phyloP scores from a whole-genome alignment of 1,139 yeast species.

The Taphrina populina region DNA sequence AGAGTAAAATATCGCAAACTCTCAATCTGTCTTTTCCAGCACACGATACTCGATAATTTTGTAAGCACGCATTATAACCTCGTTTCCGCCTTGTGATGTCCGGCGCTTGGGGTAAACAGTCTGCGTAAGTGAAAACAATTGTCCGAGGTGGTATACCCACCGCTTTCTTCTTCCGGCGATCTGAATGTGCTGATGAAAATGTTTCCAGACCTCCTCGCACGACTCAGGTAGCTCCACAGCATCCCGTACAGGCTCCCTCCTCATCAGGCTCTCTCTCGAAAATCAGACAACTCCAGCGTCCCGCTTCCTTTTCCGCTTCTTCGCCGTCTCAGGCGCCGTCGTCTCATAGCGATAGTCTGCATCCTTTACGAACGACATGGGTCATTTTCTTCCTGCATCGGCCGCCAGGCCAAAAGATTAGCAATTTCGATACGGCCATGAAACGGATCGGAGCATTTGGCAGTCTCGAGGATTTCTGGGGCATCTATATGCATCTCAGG shows the following conservation, averaged over 20 bases:
- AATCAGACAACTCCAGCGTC: constrained; percentile 20
- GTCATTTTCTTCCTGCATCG: constrained; percentile 47
- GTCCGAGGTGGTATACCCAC: too few relatives aligned
- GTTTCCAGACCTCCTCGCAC: constrained; percentile 14
- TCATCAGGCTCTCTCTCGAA: constrained; percentile 10
- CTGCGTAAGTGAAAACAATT: constrained; percentile 6
- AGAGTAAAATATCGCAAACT: too few relatives aligned
- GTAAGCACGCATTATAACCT: too few relatives aligned
- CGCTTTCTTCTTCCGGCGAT: too few relatives aligned
- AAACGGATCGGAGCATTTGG: constrained; percentile 44
- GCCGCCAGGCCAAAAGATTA: constrained; percentile 45
- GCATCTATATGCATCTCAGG: constrained; percentile 52
- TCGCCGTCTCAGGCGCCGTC: constrained; percentile 37
- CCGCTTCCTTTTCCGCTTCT: constrained; percentile 38
- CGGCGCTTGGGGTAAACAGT: constrained; percentile 21
- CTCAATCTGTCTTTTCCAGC: too few relatives aligned
- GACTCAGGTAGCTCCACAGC: constrained; percentile 7
- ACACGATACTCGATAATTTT: too few relatives aligned
- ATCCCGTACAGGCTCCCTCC: neutral
- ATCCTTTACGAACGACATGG: constrained; percentile 42
- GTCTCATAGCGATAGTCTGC: constrained; percentile 38
- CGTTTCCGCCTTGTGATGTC: too few relatives aligned
- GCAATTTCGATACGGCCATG: constrained; percentile 45
- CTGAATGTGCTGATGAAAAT: too few relatives aligned
- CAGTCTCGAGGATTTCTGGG: constrained; percentile 64